These are phyloP conservation scores for Oehlia diaphana DNA, from an alignment of 192 early-diverging fungal species.

Conservation along the genomic window DNA sequence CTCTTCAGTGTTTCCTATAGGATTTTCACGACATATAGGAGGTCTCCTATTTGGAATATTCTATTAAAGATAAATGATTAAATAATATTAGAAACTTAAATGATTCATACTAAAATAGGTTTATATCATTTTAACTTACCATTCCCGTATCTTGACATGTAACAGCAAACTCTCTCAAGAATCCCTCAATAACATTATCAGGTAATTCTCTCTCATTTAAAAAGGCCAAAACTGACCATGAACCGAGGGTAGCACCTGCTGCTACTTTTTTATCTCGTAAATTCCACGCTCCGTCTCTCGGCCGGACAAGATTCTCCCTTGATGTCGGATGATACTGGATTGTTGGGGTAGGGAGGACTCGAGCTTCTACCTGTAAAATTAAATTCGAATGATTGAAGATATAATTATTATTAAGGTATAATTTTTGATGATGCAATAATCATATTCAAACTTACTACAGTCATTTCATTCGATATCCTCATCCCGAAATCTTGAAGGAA, in stretches of 20 bases:
- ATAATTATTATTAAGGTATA: not conserved
- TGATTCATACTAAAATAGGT: no score
- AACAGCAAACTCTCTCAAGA: no score
- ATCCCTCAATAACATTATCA: no score
- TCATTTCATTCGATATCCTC: constrained; percentile 62
- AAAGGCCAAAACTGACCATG: constrained; percentile 83
- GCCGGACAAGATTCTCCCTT: constrained; percentile 46
- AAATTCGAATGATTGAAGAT: no score
- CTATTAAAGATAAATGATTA: no score
- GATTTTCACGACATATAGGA: no score
- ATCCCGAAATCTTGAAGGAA: constrained; percentile 78
- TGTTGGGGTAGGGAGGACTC: constrained; percentile 77
- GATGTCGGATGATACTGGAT: constrained; percentile 61
- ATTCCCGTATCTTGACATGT: no score
- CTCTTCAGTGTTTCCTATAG: no score
- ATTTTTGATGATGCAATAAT: constrained; percentile 30
- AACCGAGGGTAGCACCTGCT: constrained; percentile 68
- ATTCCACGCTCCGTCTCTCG: constrained; percentile 82
- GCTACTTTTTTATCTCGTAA: constrained; percentile 79
- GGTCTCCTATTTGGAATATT: no score
- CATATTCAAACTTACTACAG: constrained; percentile 42
- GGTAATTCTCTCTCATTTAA: no score
- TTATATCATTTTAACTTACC: no score
- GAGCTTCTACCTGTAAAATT: constrained; percentile 37
- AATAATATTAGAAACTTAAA: no score